Evolutionary conservation across 2,329 filamentous ascomycete genomes (phyloP).

Genomic region (Pyrenophora teres): DNA sequence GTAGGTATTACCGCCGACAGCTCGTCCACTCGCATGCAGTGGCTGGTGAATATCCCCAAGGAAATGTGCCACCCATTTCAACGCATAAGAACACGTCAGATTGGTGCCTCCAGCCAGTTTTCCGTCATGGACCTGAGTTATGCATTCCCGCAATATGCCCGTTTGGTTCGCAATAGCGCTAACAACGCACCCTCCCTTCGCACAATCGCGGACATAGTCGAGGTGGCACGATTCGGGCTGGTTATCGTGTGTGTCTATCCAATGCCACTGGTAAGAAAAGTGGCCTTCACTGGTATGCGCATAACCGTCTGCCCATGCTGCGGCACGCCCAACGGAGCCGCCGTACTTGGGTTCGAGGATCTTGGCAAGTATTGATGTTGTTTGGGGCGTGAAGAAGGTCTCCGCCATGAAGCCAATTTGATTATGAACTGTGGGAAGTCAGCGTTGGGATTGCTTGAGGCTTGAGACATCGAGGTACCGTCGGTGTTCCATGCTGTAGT

Average conservation of each 20-base stretch:
- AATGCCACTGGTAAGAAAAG: slow-evolving; percentile 52
- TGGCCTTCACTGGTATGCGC: slow-evolving; percentile 47
- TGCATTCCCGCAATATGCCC: slow-evolving; percentile 44
- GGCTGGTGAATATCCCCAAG: slow-evolving; percentile 51
- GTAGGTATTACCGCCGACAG: slow-evolving; percentile 47
- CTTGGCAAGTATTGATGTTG: slow-evolving; percentile 36
- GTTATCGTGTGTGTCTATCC: slow-evolving; percentile 47
- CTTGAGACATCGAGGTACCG: slow-evolving; percentile 20
- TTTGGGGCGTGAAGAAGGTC: slow-evolving; percentile 41
- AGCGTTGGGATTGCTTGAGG: neutral
- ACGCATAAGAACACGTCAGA: slow-evolving; percentile 47
- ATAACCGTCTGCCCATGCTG: slow-evolving; percentile 49
- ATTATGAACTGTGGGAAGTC: slow-evolving; percentile 42
- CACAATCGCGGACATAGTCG: slow-evolving; percentile 46
- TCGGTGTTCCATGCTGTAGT: slow-evolving; percentile 41
- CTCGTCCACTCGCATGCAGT: slow-evolving; percentile 47
- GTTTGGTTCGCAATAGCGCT: slow-evolving; percentile 51
- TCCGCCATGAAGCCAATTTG: slow-evolving; percentile 50
- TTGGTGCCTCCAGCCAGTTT: slow-evolving; percentile 34
- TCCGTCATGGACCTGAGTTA: slow-evolving; percentile 36
- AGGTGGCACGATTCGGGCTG: slow-evolving; percentile 43
- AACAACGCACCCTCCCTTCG: slow-evolving; percentile 48
- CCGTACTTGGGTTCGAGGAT: slow-evolving; percentile 50
- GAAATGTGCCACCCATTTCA: slow-evolving; percentile 51
- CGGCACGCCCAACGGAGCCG: slow-evolving; percentile 46